Base-by-base conservation (phyloP, 371 early-diverging fungal species). In the Mortierella sp. region DNA sequence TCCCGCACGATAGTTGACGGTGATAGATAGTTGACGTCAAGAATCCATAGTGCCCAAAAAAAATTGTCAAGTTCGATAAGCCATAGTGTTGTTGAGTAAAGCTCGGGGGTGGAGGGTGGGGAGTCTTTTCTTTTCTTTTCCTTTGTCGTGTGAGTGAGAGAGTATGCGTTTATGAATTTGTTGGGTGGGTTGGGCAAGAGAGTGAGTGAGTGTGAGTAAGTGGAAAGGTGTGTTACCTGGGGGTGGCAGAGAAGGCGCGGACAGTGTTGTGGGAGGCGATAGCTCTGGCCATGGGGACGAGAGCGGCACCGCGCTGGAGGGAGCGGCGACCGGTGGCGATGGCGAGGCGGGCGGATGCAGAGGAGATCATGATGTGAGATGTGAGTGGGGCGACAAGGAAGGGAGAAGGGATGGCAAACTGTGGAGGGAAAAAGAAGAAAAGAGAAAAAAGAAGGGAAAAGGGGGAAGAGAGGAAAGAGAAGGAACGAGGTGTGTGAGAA, bases 251-350 rank as follows among this genome's bases (percentile, higher is more conserved):
- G 81, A 81, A 84, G 63, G 85, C 56, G 76, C 85, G 85, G 63
- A 72, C 74, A 55, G 83, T 65, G 81, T 76, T 81, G 76, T 78
- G 81, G 68, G 81, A 81, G 65, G 77, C 81, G 55, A 78, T 75
- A 74, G 81, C 75, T 29, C 81, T 78, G 74, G 85, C 63, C 70
- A 81, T 70, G 65, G 85, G 85, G 21, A 81, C 76, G 43, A 81
- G 79, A 54, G 85, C 71, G 63, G 85, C 85, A 48, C 76, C 78
- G 74, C 78, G 85, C 74, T 78, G 78, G 71, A 78, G 78, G 48
- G 81, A 70, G 75, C 85, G 85, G 35, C 85, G 85, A 44, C 85
- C 85, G 58, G 85, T 71, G 68, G 78, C 74, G 55, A 84, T 71
- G 65, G 85, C 85, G 75, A 81, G 24, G 49, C 85, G 85, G 14